phyloP scores from a whole-genome alignment of 2,329 filamentous ascomycete species.

The Fusarium citri region DNA sequence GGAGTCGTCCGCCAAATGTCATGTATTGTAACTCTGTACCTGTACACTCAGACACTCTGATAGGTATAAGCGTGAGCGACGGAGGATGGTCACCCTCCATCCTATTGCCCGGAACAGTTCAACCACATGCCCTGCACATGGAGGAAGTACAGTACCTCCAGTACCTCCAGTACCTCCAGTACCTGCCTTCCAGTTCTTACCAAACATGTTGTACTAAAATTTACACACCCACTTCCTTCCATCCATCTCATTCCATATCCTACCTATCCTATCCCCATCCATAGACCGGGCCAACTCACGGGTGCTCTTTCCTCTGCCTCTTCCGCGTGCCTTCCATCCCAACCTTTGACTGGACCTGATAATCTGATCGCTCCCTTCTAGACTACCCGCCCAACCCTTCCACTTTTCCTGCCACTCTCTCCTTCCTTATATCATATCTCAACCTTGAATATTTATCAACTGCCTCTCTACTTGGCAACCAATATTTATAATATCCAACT shows the following conservation, averaged over 20 bases:
- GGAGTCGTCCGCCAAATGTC: not conserved
- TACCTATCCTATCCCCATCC: not conserved
- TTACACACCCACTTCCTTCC: slow-evolving; percentile 31
- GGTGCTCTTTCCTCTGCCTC: slow-evolving; percentile 18
- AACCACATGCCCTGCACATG: not conserved
- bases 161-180: slow-evolving; percentile 6
- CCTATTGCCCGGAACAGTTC: slow-evolving; percentile 2
- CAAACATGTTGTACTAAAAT: slow-evolving; percentile 13
- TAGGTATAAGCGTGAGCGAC: not conserved
- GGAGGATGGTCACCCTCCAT: slow-evolving; percentile 18
- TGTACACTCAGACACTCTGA: not conserved
- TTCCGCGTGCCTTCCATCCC: slow-evolving; percentile 33
- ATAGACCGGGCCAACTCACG: slow-evolving; percentile 23
- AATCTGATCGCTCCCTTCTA: slow-evolving; percentile 7
- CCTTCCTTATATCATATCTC: not conserved
- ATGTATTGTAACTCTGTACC: not conserved
- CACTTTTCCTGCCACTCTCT: slow-evolving; percentile 18
- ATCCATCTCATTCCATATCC: slow-evolving; percentile 8
- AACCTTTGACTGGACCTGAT: slow-evolving; percentile 13
- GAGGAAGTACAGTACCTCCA: slow-evolving; percentile 1
- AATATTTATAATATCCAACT: slow-evolving; percentile 6
- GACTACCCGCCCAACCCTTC: slow-evolving; percentile 31
- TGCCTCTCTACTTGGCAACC: slow-evolving; percentile 13
- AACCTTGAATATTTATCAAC: slow-evolving; percentile 6
- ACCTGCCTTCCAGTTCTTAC: slow-evolving; percentile 5